Base-by-base conservation (phyloP, 2,329 filamentous ascomycete genomes). In the Arthrobotrys conoides region DNA sequence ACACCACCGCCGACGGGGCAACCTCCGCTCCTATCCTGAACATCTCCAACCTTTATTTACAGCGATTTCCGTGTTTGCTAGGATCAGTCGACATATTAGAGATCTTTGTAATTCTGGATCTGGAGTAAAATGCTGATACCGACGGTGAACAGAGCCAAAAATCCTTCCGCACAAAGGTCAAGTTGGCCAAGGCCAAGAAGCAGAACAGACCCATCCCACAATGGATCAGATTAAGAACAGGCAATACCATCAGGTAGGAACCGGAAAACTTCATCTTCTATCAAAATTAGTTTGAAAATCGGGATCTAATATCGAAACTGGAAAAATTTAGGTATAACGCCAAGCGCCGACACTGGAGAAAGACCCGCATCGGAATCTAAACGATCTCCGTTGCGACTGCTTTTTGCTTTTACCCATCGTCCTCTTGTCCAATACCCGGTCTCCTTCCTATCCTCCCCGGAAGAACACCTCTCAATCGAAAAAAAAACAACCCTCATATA, bases 171-270 rank as follows among this genome's bases (percentile, higher is more conserved):
- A 97, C 94, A 88, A 99, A 99, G 94, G 92, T 96, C 88, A 99
- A 99, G 96, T 94, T 99, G 89, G 96, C 96, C 86, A 97, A 95
- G 91, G 96, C 96, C 87, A 95, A 98, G 91, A 98, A 97, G 91
- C 95, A 98, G 90, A 99, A 99, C 92, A 92, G 96, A 87, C 96
- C 96, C 84, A 97, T 99, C 87, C 96, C 96, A 83, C 96, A 99
- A 90, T 99, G 96, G 96, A 98, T 99, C 87, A 92, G 96, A 87
- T 91, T 99, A 86, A 92, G 95, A 87, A 98, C 96, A 85, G 92
- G 91, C 88, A 99, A 99, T 91, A 97, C 94, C 88, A 97, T 99
- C 89, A 93, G 95, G 96, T 99, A 93, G 88, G 91, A 88, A 80
- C 12, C 3, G 18, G 24, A 24, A 71, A 76, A 69, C 3, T 53